Evolutionary conservation across 441 rosid species (phyloP), one percentile per base, ranked within the genome.

Genomic region (Pelargonium cotyledonis): DNA sequence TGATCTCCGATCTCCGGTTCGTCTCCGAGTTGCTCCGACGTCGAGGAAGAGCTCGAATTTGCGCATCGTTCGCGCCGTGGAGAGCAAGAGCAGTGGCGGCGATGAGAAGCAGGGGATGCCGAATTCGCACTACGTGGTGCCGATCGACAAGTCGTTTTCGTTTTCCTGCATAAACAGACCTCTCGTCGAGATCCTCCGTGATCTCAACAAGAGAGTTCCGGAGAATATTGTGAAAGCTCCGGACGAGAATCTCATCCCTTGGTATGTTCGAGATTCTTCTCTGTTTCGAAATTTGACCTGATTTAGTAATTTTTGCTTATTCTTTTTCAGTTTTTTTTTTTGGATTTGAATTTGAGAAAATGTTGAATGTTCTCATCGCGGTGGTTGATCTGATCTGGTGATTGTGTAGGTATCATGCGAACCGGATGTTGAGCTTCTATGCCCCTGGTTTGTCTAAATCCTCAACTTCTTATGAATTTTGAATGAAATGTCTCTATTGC

Each of bases 371-470:
- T 5, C 1, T 51, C 6, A n/a, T 51, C 16, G 19, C 16, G 58
- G 58, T 51, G 58, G 58, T 15, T 51, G 57, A 51, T 63, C 35
- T 23, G 6, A 31, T 7, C 6, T 51, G 44, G n/a, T 0, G 43
- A 6, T 63, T 69, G 69, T 72, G 0, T 72, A 94, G 98, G 98
- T 89, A 78, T 80, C 97, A 94, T 73, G 98, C 98, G 73, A 94
- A 94, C 75, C 90, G 97, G 70, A 94, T 94, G 97, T 72, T 94
- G 72, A 94, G 97, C 88, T 94, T 94, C 89, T 89, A 85, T 66
- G 97, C 98, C 40, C 95, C 98, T 38, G 98, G 98, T 92, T 74
- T 69, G 89, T 80, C 21, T 47, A n/a, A 21, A 55, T 53, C 15
- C 23, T 63, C 35, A 4, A 51, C 38, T 23, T 46, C 61, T 47